Evolutionary conservation across 129 eudicot genomes (phyloP).

Genomic region (Chrysanthemum seticuspe): DNA sequence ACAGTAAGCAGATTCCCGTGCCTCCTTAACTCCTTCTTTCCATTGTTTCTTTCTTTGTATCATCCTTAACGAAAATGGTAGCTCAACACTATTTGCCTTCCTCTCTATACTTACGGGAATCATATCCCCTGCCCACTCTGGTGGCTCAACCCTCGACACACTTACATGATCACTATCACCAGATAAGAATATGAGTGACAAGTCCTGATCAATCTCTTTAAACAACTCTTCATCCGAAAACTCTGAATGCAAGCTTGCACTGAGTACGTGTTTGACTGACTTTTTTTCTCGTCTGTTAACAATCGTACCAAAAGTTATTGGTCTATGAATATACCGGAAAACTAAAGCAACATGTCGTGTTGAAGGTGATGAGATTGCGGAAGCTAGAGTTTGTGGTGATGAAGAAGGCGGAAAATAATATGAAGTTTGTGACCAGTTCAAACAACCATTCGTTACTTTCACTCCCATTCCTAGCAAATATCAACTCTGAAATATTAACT

Average conservation of each 20-base stretch:
- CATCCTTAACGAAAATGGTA: slow-evolving; percentile 80
- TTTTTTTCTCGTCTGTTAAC: slow-evolving; percentile 28
- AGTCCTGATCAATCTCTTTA: slow-evolving; percentile 44
- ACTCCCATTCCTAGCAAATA: slow-evolving; percentile 42
- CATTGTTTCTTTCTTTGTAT: slow-evolving; percentile 79
- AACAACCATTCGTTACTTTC: slow-evolving; percentile 44
- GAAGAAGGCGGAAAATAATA: slow-evolving; percentile 51
- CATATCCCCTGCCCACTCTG: slow-evolving; percentile 55
- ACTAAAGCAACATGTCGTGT: slow-evolving; percentile 37
- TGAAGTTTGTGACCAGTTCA: slow-evolving; percentile 49
- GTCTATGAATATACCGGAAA: slow-evolving; percentile 38
- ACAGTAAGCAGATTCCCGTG: slow-evolving; percentile 75
- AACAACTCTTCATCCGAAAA: slow-evolving; percentile 85
- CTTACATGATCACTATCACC: slow-evolving; percentile 31
- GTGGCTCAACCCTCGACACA: slow-evolving; percentile 20
- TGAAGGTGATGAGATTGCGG: slow-evolving; percentile 57
- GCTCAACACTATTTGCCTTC: slow-evolving; percentile 72
- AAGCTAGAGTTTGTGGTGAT: slow-evolving; percentile 61
- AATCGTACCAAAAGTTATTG: slow-evolving; percentile 45
- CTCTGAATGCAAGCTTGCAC: slow-evolving; percentile 52
- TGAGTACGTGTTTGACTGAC: slow-evolving; percentile 33
- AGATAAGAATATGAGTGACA: slow-evolving; percentile 49
- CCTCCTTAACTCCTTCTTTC: slow-evolving; percentile 59
- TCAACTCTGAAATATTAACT: neutral
- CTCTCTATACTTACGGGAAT: slow-evolving; percentile 64